Conservation (phyloP, 1,284 basidiomycete species). For the Golubevia pallescens region DNA sequence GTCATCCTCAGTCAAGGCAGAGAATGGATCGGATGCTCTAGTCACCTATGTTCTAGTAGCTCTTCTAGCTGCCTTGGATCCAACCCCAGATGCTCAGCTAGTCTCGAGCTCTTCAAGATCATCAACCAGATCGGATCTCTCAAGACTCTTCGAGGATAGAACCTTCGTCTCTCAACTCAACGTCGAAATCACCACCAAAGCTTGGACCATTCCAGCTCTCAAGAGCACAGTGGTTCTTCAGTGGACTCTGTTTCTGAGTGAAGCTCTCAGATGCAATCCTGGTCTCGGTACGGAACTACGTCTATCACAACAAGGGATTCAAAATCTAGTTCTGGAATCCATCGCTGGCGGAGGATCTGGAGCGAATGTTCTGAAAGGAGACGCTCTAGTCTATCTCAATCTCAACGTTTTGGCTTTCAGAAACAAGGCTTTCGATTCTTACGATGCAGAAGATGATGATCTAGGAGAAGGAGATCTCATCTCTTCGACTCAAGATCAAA, state of each 20-base stretch:
- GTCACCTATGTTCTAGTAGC: constrained; percentile 76
- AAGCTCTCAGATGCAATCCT: constrained; percentile 39
- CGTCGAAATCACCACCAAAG: constrained; percentile 56
- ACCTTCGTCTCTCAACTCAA: constrained; percentile 56
- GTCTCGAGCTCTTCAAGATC: constrained; percentile 20
- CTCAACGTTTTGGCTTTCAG: constrained; percentile 47
- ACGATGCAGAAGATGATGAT: constrained; percentile 33
- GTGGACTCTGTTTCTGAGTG: constrained; percentile 75
- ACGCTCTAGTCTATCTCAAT: constrained; percentile 50
- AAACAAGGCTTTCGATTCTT: constrained; percentile 35
- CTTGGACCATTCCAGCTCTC: constrained; percentile 77
- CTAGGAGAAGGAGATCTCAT: constrained; percentile 13
- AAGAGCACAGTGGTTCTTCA: constrained; percentile 80
- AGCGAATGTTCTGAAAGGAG: constrained; percentile 26
- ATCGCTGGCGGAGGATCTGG: constrained; percentile 8
- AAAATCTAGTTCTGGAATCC: constrained; percentile 18
- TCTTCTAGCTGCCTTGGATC: constrained; percentile 74
- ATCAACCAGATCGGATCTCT: constrained; percentile 28
- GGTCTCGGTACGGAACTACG: constrained; percentile 37
- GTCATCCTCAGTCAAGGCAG: constrained; percentile 5
- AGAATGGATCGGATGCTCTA: constrained; percentile 68
- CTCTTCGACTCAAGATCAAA: constrained; percentile 6
- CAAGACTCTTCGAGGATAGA: constrained; percentile 44
- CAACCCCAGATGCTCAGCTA: constrained; percentile 67
- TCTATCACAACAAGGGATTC: constrained; percentile 36